These are phyloP conservation scores for Leucocoprinus sp. DNA, from an alignment of 768 basidiomycete genomes.

Conservation along the genomic window DNA sequence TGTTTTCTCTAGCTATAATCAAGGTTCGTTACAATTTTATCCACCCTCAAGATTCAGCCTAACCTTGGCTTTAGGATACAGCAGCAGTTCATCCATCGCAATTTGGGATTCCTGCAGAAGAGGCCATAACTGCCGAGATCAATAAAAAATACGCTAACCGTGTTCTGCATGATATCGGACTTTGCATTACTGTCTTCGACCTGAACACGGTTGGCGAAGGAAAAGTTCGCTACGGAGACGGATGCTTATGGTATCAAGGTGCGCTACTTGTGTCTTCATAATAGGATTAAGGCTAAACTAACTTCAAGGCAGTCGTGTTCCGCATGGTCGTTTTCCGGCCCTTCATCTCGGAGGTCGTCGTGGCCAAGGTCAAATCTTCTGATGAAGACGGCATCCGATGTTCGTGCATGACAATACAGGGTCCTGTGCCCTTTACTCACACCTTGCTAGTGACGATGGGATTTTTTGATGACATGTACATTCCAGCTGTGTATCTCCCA, in stretches of 20 bases:
- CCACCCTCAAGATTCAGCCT: neutral
- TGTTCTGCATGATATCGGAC: constrained; percentile 82
- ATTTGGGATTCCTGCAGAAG: constrained; percentile 69
- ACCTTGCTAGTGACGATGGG: constrained; percentile 60
- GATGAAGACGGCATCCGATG: constrained; percentile 80
- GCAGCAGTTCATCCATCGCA: constrained; percentile 83
- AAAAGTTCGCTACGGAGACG: constrained; percentile 91
- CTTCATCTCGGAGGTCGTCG: constrained; percentile 81
- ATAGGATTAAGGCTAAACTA: constrained; percentile 3
- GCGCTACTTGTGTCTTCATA: constrained; percentile 12
- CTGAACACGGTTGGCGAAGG: constrained; percentile 82
- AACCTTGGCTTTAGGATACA: constrained; percentile 60
- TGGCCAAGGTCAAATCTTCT: constrained; percentile 83
- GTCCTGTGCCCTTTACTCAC: neutral
- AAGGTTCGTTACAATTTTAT: neutral
- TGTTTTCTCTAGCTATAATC: constrained; percentile 11
- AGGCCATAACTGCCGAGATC: constrained; percentile 76
- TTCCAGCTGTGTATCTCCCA: constrained; percentile 74
- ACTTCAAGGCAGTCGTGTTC: constrained; percentile 58
- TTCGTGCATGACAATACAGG: constrained; percentile 28
- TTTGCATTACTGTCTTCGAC: constrained; percentile 89
- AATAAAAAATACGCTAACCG: constrained; percentile 96
- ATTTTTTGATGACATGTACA: constrained; percentile 92
- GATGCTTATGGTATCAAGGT: constrained; percentile 94
- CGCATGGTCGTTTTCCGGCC: constrained; percentile 88